phyloP scores from a whole-genome alignment of 192 early-diverging fungal genomes.

The Nowakowskiella sp. region DNA sequence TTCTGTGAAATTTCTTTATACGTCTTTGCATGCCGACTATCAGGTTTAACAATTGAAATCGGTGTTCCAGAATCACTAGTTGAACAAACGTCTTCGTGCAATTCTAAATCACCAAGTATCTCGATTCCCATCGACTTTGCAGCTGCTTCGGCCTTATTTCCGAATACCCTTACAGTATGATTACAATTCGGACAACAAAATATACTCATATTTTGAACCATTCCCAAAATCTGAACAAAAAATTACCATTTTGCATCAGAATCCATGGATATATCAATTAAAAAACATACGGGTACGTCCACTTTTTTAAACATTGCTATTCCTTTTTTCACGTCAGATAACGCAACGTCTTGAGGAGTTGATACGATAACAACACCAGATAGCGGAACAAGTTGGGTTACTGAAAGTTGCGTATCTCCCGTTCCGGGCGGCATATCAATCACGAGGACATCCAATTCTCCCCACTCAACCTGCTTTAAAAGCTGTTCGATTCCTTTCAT shows the following conservation, averaged over 20 bases:
- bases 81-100: conserved; percentile 65
- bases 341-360: conserved; percentile 85
- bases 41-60: conserved; percentile 19
- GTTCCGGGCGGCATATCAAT: conserved; percentile 92
- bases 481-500: conserved; percentile 89
- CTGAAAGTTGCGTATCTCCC: conserved; percentile 80
- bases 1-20: conserved; percentile 15
- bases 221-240: conserved; percentile 61
- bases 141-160: conserved; percentile 44
- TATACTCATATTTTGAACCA: conserved; percentile 83
- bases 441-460: conserved; percentile 63
- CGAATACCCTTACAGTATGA: conserved; percentile 74
- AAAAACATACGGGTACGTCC: conserved; percentile 58
- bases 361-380: conserved; percentile 77
- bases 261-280: neutral
- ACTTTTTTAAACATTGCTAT: conserved; percentile 78
- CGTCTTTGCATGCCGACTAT: conserved; percentile 19
- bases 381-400: conserved; percentile 67
- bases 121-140: conserved; percentile 58
- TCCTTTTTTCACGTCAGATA: conserved; percentile 71
- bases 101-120: conserved; percentile 69
- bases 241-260: neutral
- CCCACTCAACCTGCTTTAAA: conserved; percentile 77
- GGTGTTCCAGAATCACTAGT: conserved; percentile 68
- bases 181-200: conserved; percentile 74